Evolutionary conservation across 306 rosid species (phyloP).

Genomic region (Cyclanthera cordifolia): DNA sequence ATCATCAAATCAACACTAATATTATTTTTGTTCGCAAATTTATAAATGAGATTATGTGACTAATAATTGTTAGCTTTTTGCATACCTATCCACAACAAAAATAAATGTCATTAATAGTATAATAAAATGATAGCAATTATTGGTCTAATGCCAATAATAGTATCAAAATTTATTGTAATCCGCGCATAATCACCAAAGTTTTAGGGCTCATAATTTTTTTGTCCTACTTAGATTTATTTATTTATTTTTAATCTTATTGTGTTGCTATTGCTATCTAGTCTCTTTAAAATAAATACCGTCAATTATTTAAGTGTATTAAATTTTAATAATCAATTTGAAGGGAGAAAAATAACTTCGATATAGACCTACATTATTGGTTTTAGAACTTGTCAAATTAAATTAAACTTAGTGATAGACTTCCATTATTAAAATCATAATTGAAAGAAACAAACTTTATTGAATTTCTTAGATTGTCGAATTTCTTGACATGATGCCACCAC

Average conservation of each 20-base stretch:
- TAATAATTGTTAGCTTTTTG: not conserved
- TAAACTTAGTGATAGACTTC: not conserved
- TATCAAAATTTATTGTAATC: conserved; percentile 10
- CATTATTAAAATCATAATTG: not conserved
- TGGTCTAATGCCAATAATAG: conserved; percentile 8
- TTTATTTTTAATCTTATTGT: not conserved
- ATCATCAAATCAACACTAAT: no score
- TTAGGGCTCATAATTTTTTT: conserved; percentile 22
- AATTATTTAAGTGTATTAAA: not conserved
- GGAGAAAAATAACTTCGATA: not conserved
- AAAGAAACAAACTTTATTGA: not conserved
- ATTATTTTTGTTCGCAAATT: no score
- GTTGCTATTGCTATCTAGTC: not conserved
- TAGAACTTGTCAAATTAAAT: not conserved
- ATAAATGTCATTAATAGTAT: no score
- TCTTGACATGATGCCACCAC: not conserved
- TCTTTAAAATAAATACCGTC: not conserved
- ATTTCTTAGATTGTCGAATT: not conserved
- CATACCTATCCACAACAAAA: not conserved
- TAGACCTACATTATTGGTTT: not conserved
- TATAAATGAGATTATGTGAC: not conserved
- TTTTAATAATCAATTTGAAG: not conserved
- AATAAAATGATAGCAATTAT: no score
- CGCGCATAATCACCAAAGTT: conserved; percentile 18
- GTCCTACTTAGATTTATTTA: conserved; percentile 16